Base-by-base conservation (phyloP, 2,329 filamentous ascomycete genomes). In the Hymenoscyphus infarciens region DNA sequence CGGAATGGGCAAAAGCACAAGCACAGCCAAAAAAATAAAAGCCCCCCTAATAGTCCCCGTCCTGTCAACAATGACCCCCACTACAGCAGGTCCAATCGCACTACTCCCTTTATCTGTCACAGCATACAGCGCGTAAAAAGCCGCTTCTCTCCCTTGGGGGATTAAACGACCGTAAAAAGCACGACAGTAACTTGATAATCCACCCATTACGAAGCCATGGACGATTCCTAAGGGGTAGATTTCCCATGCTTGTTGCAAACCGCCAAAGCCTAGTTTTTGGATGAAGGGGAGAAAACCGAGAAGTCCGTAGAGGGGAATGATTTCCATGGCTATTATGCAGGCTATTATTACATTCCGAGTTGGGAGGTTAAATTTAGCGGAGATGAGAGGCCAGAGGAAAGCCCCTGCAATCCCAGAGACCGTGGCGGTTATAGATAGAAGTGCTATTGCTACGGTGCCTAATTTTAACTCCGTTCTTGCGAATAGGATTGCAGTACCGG, bases 21-120 rank as follows among this genome's bases (percentile, higher is more conserved):
- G 78, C 3, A 87, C 80, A 0, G 91, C 92, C 53, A 99, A 79
- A 75, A 99, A 99, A 81, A 89, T 90, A 76, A 99, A 99, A 0
- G 94, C 93, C 10, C 89, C 89, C 52, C 90, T 82, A 65, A 94
- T 93, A 68, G 89, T 85, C 2, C 90, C 91, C 31, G 88, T 88
- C 56, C 80, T 84, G 76, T 97, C 92, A 13, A 96, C 97, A 68
- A 99, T 96, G 10, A 87, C 86, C 0, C 93, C 95, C 0, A 98
- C 94, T 73, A 99, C 91, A 0, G 92, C 89, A 0, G 95, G 95
- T 0, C 95, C 95, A 74, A 99, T 96, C 1, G 97, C 83, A 73
- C 91, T 96, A 31, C 90, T 95, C 1, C 94, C 93, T 75, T 99
- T 99, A 75, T 99, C 94, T 1, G 95, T 98, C 67, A 98, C 97